These are phyloP conservation scores for Cercospora nicotianae DNA, from an alignment of 2,329 filamentous ascomycete species.

Conservation along the genomic window DNA sequence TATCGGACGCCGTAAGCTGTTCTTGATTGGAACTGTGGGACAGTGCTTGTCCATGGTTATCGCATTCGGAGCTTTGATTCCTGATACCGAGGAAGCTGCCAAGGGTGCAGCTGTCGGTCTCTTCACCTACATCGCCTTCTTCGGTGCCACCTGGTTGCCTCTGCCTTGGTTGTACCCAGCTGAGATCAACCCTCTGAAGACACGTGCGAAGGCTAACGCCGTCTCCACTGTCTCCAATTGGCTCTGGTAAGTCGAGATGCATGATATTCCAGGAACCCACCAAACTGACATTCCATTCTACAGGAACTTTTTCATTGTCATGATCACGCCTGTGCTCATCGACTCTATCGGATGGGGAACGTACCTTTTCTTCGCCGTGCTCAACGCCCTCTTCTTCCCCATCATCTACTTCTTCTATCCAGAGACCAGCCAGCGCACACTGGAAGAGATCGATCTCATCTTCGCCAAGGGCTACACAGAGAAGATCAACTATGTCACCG, in stretches of 20 bases:
- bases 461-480: conserved; percentile 30
- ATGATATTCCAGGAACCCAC: too few relatives aligned
- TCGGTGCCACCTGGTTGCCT: conserved; percentile 56
- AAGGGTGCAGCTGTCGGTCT: conserved; percentile 60
- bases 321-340: conserved; percentile 48
- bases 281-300: conserved; percentile 27
- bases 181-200: conserved; percentile 49
- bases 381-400: conserved; percentile 48
- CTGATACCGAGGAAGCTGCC: conserved; percentile 37
- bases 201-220: conserved; percentile 56
- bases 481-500: conserved; percentile 40
- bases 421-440: conserved; percentile 29
- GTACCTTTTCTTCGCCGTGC: conserved; percentile 47
- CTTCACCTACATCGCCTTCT: conserved; percentile 69
- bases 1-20: conserved; percentile 53
- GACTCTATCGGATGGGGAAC: conserved; percentile 49
- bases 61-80: conserved; percentile 45
- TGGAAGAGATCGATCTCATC: conserved; percentile 34
- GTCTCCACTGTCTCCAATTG: conserved; percentile 54
- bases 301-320: conserved; percentile 49
- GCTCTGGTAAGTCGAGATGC: conserved; percentile 10
- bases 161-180: conserved; percentile 38
- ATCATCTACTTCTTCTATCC: conserved; percentile 62
- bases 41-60: conserved; percentile 58
- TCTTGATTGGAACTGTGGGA: conserved; percentile 48